Percentiles rank a stretch among this genome's conserved stretches.
These are phyloP conservation scores for Penicillium maclennaniae DNA, from an alignment of 495 filamentous ascomycete genomes.

Conservation along the genomic window DNA sequence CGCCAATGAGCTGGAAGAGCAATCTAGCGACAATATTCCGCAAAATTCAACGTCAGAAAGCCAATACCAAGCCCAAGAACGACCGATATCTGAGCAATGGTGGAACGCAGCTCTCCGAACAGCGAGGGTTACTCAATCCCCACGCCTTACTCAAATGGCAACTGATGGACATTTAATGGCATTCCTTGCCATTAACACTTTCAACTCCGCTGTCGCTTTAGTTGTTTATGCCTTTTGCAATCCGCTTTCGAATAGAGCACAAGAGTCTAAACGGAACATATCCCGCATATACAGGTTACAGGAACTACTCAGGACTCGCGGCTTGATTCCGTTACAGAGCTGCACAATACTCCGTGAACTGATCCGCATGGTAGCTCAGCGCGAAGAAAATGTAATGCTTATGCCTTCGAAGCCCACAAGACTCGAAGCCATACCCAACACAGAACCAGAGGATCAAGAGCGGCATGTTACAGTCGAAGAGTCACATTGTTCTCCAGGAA, in stretches of 20 bases:
- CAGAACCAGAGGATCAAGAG: no score
- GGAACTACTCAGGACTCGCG: no score
- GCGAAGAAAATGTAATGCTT: no score
- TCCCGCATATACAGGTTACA: constrained; percentile 30
- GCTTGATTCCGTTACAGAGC: no score
- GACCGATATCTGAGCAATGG: constrained; percentile 21
- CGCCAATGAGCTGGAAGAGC: neutral
- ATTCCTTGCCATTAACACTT: constrained; percentile 34
- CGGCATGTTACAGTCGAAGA: no score
- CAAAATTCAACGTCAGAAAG: neutral
- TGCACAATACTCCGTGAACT: no score
- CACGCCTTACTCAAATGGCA: constrained; percentile 22
- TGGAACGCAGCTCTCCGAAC: constrained; percentile 30
- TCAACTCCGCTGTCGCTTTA: constrained; percentile 32
- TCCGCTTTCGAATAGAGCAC: constrained; percentile 30
- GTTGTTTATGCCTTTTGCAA: constrained; percentile 31
- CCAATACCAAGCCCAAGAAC: neutral
- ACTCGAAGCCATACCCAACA: no score
- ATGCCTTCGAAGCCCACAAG: no score
- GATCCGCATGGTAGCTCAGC: no score
- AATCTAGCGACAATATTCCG: neutral
- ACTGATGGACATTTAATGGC: constrained; percentile 31
- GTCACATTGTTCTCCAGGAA: no score
- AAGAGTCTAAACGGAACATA: constrained; percentile 32
- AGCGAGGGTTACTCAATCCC: constrained; percentile 25